These are phyloP conservation scores for Kodamaea laetipori DNA, from an alignment of 805 yeast species.

Conservation along the genomic window DNA sequence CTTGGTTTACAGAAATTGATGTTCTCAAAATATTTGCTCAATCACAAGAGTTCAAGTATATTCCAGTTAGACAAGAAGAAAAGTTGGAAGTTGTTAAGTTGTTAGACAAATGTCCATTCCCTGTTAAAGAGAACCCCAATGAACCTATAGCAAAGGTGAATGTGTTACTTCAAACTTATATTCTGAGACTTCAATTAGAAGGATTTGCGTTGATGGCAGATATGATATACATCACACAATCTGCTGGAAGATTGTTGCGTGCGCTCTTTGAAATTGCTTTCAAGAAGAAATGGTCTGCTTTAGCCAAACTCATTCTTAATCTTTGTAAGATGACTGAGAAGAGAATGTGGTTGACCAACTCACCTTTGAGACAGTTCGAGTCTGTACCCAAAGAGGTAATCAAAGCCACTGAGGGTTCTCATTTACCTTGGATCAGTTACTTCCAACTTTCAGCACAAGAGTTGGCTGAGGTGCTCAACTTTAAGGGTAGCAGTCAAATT, in stretches of 20 bases:
- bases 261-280: slow-evolving; percentile 82
- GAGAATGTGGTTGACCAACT: slow-evolving; percentile 79
- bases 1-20: slow-evolving; percentile 70
- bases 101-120: slow-evolving; percentile 78
- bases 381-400: slow-evolving; percentile 72
- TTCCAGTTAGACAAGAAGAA: slow-evolving; percentile 88
- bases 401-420: slow-evolving; percentile 73
- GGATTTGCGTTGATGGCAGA: slow-evolving; percentile 93
- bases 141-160: slow-evolving; percentile 80
- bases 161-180: slow-evolving; percentile 79
- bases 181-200: slow-evolving; percentile 72
- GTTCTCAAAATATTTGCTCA: slow-evolving; percentile 72
- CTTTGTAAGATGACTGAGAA: slow-evolving; percentile 79
- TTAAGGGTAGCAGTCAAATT: slow-evolving; percentile 62
- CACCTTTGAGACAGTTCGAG: slow-evolving; percentile 83
- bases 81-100: slow-evolving; percentile 68
- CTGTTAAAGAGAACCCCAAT: slow-evolving; percentile 69
- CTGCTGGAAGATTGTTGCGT: slow-evolving; percentile 84
- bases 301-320: slow-evolving; percentile 58
- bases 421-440: slow-evolving; percentile 80
- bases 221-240: slow-evolving; percentile 89
- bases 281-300: slow-evolving; percentile 67
- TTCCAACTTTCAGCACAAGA: slow-evolving; percentile 72
- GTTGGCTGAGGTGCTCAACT: slow-evolving; percentile 77
- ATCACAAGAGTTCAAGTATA: slow-evolving; percentile 82